Evolutionary conservation across 495 filamentous ascomycete genomes (phyloP).

Genomic region (Penicillium manginii): DNA sequence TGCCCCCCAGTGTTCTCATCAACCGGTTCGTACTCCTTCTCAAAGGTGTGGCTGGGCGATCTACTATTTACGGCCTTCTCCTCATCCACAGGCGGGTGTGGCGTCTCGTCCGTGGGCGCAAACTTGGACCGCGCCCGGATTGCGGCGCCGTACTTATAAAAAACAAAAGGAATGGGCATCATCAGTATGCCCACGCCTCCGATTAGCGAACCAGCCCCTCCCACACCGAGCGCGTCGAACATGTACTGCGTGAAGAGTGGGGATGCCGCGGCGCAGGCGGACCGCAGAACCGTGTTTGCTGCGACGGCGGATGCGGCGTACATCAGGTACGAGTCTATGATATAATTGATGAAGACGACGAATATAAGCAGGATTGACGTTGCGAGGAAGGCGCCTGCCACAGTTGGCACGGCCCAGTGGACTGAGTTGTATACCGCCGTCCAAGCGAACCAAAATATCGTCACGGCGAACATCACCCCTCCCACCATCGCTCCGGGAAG

Average conservation of each 20-base stretch:
- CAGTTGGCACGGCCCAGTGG: conserved; percentile 51
- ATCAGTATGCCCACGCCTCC: background rate
- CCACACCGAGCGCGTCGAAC: conserved; percentile 51
- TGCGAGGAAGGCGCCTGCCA: conserved; percentile 41
- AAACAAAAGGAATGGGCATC: background rate
- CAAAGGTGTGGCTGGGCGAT: background rate
- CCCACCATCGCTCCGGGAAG: conserved; percentile 48
- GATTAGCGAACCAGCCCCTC: conserved; percentile 25
- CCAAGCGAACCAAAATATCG: conserved; percentile 64
- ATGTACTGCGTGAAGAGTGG: conserved; percentile 33
- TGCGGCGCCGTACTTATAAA: background rate
- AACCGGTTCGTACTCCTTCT: background rate
- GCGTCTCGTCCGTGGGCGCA: background rate
- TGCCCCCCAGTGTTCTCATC: background rate
- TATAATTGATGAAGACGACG: conserved; percentile 30
- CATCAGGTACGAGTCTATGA: conserved; percentile 31
- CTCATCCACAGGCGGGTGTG: conserved; percentile 1
- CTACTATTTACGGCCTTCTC: conserved; percentile 3
- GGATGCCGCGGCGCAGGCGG: conserved; percentile 27
- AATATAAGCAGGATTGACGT: conserved; percentile 40
- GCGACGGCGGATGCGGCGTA: conserved; percentile 34
- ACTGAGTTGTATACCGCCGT: conserved; percentile 42
- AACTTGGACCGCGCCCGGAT: conserved; percentile 6
- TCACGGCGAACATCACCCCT: conserved; percentile 34
- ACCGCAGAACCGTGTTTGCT: conserved; percentile 29